Evolutionary conservation across 768 basidiomycete genomes (phyloP), one percentile per base, ranked within the genome.

Genomic region (Rickenella mellea): DNA sequence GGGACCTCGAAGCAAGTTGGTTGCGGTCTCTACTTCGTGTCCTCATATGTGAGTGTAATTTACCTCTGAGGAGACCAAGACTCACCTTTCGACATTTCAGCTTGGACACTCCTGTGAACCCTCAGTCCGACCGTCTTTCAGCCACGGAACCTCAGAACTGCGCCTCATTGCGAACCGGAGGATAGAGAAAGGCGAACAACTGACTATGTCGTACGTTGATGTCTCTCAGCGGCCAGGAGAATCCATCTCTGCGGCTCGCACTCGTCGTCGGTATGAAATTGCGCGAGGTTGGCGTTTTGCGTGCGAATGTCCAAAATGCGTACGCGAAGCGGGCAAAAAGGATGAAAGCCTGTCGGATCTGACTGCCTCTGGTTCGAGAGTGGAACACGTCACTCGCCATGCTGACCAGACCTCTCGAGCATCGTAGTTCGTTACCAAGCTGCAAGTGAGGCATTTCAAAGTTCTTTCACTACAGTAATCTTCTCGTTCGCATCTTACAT

Each of bases 221-320:
- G 74, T 80, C 49, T 61, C 63, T 0, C 73, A 75, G 52, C 73
- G 66, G 44, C 55, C 65, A 1, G 74, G 54, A 21, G 83, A 86
- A 60, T 67, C 67, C 26, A 48, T 55, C 8, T 56, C 62, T 2
- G 77, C 80, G 22, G 75, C 78, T 40, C 69, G 83, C 42, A 67
- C 76, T 43, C 69, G 82, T 32, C 67, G 87, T 48, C 72, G 88
- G 25, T 67, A 69, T 51, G 83, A 87, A 64, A 71, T 91, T 27
- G 84, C 74, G 19, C 71, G 82, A 31, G 87, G 88, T 26, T 91
- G 88, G 88, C 68, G 71, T 44, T 88, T 90, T 56, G 76, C 83
- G 9, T 91, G 88, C 54, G 59, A 64, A 39, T 91, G 88, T 56
- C 59, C 67, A 41, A 71, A 76, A 32, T 90, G 88, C 55, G 54